Base-by-base conservation (phyloP, 306 rosid species). In the Dryas octopetala region DNA sequence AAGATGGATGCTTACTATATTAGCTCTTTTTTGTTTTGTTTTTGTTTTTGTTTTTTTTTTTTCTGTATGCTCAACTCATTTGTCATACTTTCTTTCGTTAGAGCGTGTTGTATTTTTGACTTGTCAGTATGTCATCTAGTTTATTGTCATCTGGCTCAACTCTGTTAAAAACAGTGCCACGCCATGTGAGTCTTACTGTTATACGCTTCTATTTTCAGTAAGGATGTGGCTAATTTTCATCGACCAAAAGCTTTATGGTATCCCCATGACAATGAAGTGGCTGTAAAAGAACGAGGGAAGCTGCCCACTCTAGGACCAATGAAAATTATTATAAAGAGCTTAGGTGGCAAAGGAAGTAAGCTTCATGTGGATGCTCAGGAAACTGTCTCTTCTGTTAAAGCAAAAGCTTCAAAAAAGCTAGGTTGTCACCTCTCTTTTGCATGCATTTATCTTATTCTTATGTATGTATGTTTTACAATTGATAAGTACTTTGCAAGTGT, bases 171-270 rank as follows among this genome's bases (percentile, higher is more conserved):
- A 6, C 44, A 6, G 45, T 38, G 66, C 46, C 23, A 23, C 23
- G 1, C 23, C 23, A 23, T 23, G 23, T 23, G 23, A 23, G 23
- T 23, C 23, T 23, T 23, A 23, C 23, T 23, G 23, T 23, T 23
- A 23, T 23, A 23, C 23, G 23, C 23, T 23, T 23, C 23, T 23
- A 32, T 85, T 76, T 84, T 86, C 96, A 91, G 98, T 67, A 94
- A 94, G 90, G 97, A 91, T 84, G 76, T 91, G 74, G 95, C 96
- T 62, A 91, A 91, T 87, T 94, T 94, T 80, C 98, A 94, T 86
- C 98, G 97, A 72, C 93, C 98, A 68, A 91, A 88, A 88, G 96
- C 93, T 81, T 80, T 89, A 70, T 94, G 98, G 98, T 91, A 86
- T 90, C 98, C 98, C 66, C 98, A 91, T 51, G 98, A 90, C 85